phyloP scores from a whole-genome alignment of 768 basidiomycete genomes.

The Boletus patriciae region DNA sequence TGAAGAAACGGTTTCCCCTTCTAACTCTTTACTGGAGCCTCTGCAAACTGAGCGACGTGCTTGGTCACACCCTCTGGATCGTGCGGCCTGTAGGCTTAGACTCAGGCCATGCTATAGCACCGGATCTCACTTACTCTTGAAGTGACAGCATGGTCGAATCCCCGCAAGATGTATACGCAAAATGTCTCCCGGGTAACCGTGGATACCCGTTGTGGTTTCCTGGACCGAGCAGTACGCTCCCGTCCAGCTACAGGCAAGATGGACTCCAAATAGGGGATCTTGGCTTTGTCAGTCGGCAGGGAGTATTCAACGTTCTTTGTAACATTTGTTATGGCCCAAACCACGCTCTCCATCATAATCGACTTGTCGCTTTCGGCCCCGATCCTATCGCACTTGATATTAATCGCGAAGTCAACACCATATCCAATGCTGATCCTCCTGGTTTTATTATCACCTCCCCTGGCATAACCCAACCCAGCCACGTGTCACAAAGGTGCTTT shows the following conservation, averaged over 20 bases:
- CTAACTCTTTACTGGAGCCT: too few relatives aligned
- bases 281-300: too few relatives aligned
- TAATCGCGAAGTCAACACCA: neutral
- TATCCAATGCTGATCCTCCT: neutral
- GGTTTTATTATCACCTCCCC: neutral
- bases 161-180: conserved; percentile 9
- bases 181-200: conserved; percentile 9
- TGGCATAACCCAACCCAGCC: neutral
- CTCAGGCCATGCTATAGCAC: too few relatives aligned
- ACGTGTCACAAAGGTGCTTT: neutral
- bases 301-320: too few relatives aligned
- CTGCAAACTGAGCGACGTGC: neutral
- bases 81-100: too few relatives aligned
- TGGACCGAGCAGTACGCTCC: conserved; percentile 13
- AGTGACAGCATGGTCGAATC: neutral
- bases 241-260: too few relatives aligned
- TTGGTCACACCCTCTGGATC: too few relatives aligned
- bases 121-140: neutral
- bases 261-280: too few relatives aligned
- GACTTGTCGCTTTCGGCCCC: neutral
- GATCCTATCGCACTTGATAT: neutral
- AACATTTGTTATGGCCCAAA: neutral
- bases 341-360: neutral
- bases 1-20: too few relatives aligned
- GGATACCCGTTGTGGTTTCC: conserved; percentile 36